phyloP scores from a whole-genome alignment of 345 rosid genomes.

The Citropsis articulata region DNA sequence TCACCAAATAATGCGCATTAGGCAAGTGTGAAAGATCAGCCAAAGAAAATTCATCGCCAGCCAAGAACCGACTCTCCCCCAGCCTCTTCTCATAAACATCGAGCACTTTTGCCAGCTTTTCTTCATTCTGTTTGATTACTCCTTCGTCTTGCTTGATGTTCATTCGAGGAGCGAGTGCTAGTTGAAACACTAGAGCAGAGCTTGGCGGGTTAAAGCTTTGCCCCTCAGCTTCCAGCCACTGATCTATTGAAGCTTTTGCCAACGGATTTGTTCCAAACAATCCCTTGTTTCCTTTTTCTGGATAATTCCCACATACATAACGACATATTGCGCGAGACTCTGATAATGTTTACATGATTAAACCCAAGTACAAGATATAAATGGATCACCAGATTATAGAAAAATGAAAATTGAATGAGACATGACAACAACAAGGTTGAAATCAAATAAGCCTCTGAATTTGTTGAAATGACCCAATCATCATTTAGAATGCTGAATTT shows the following conservation, averaged over 20 bases:
- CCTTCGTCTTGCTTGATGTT: slow-evolving; percentile 50
- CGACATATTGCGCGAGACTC: slow-evolving; percentile 67
- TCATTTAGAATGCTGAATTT: not conserved
- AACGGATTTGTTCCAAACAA: slow-evolving; percentile 52
- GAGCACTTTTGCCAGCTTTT: slow-evolving; percentile 51
- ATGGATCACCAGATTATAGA: not conserved
- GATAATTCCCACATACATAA: slow-evolving; percentile 52
- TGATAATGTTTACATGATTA: slow-evolving; percentile 5
- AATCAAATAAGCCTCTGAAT: not conserved
- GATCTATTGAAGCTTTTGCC: slow-evolving; percentile 68
- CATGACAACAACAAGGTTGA: not conserved
- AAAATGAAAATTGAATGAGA: not conserved
- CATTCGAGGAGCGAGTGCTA: slow-evolving; percentile 56
- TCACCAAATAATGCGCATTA: slow-evolving; percentile 44
- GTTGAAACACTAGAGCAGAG: slow-evolving; percentile 54
- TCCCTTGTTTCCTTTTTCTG: slow-evolving; percentile 47
- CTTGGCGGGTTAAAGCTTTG: slow-evolving; percentile 60
- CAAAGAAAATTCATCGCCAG: slow-evolving; percentile 63
- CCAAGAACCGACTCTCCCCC: slow-evolving; percentile 52
- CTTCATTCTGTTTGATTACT: slow-evolving; percentile 42
- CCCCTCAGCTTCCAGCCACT: slow-evolving; percentile 74
- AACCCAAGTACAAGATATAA: not conserved
- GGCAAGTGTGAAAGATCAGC: slow-evolving; percentile 78
- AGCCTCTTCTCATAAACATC: slow-evolving; percentile 61
- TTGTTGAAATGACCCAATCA: not conserved